Percentiles rank a stretch among this genome's conserved stretches.
Evolutionary conservation across 495 filamentous ascomycete species (phyloP).

Genomic region (Rhizodiscina lignyota): DNA sequence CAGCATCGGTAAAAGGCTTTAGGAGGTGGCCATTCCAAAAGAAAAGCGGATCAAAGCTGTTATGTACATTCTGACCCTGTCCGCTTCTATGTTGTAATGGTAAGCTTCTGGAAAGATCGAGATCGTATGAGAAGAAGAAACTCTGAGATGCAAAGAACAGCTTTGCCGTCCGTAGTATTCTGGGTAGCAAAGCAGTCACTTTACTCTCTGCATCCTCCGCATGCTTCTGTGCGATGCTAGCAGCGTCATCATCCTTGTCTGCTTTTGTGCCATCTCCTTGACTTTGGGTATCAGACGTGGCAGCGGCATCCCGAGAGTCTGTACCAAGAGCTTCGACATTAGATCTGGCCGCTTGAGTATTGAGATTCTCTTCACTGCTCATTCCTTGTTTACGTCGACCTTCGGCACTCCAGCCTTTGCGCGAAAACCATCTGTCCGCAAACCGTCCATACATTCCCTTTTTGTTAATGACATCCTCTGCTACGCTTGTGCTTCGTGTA

Average conservation of each 20-base stretch:
- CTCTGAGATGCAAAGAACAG: slow-evolving; percentile 61
- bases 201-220: slow-evolving; percentile 23
- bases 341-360: slow-evolving; percentile 2
- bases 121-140: slow-evolving; percentile 88
- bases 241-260: slow-evolving; percentile 4
- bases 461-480: slow-evolving; percentile 66
- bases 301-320: neutral
- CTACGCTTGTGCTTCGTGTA: slow-evolving; percentile 39
- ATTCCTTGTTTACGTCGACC: slow-evolving; percentile 39
- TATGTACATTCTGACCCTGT: too few relatives aligned
- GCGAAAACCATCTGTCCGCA: slow-evolving; percentile 77
- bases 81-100: slow-evolving; percentile 25
- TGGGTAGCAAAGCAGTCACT: slow-evolving; percentile 49
- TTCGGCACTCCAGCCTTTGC: slow-evolving; percentile 54
- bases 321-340: too few relatives aligned
- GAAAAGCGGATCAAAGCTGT: too few relatives aligned
- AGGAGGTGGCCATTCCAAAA: slow-evolving; percentile 83
- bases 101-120: slow-evolving; percentile 63
- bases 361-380: slow-evolving; percentile 24
- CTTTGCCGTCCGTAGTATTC: slow-evolving; percentile 65
- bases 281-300: neutral
- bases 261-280: slow-evolving; percentile 4
- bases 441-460: slow-evolving; percentile 74
- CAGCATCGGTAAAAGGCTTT: slow-evolving; percentile 52
- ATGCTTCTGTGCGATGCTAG: slow-evolving; percentile 9